These are phyloP conservation scores for Priceomyces medius DNA, from an alignment of 805 yeast species.

Conservation along the genomic window DNA sequence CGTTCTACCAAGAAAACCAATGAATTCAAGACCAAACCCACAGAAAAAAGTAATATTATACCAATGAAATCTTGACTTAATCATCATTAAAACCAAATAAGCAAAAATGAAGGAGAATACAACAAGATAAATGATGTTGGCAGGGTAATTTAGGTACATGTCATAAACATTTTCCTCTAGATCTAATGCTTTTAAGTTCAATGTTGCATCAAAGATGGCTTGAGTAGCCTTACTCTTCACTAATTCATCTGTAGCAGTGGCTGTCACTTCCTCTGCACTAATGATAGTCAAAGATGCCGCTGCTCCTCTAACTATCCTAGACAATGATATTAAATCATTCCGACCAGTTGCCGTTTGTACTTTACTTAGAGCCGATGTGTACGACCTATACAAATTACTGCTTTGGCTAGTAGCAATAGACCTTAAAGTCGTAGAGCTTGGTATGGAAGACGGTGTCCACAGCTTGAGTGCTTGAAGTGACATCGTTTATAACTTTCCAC, in stretches of 20 bases:
- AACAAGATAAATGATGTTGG: slow-evolving; percentile 31
- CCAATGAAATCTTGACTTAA: slow-evolving; percentile 38
- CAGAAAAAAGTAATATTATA: slow-evolving; percentile 36
- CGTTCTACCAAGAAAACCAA: slow-evolving; percentile 40
- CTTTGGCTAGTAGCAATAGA: slow-evolving; percentile 24
- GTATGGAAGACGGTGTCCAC: slow-evolving; percentile 26
- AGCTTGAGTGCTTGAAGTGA: too few species aligned
- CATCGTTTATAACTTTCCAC: too few species aligned
- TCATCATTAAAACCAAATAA: slow-evolving; percentile 26
- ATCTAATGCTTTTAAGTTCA: slow-evolving; percentile 30
- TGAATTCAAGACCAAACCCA: slow-evolving; percentile 36
- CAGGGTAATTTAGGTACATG: slow-evolving; percentile 24
- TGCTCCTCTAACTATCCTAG: slow-evolving; percentile 31
- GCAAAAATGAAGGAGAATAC: slow-evolving; percentile 24
- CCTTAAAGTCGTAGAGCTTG: slow-evolving; percentile 29
- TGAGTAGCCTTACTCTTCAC: slow-evolving; percentile 30
- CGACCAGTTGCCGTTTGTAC: slow-evolving; percentile 21
- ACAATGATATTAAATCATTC: slow-evolving; percentile 18
- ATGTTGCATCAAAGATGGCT: slow-evolving; percentile 31
- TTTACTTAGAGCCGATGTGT: slow-evolving; percentile 17
- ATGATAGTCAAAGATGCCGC: slow-evolving; percentile 36
- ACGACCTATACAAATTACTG: slow-evolving; percentile 18
- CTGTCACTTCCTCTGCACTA: slow-evolving; percentile 33
- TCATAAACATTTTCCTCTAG: slow-evolving; percentile 29
- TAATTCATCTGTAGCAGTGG: slow-evolving; percentile 35